Conservation (phyloP, 2,329 filamentous ascomycete species). For the Hirsutella thompsonii region DNA sequence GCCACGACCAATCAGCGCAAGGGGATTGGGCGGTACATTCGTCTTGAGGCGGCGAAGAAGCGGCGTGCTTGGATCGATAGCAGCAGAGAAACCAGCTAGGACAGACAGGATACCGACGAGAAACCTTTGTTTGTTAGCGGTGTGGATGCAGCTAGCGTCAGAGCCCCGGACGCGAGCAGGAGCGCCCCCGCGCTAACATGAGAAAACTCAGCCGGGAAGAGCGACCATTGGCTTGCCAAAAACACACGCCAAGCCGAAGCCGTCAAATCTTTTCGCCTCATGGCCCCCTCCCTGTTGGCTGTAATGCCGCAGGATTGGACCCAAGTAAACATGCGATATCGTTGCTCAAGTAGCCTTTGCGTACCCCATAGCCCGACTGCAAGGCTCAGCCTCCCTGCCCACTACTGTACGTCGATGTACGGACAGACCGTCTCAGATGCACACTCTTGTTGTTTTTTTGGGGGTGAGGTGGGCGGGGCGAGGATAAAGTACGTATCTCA, state of each 20-base stretch:
- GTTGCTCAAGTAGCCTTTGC: no score
- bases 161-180: background rate
- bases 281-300: background rate
- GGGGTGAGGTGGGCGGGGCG: background rate
- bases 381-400: background rate
- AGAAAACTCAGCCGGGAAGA: no score
- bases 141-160: background rate
- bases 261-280: background rate
- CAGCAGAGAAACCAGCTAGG: no score
- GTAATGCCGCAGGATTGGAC: no score
- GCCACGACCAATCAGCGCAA: background rate
- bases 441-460: background rate
- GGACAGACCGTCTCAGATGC: background rate
- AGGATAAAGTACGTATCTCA: no score
- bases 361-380: background rate
- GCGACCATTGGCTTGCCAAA: no score
- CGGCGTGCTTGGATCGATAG: no score
- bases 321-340: background rate
- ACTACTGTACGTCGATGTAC: background rate
- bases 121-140: background rate
- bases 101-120: background rate
- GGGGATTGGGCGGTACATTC: no score
- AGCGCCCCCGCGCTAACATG: background rate
- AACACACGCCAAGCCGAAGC: background rate
- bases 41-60: no score